phyloP scores from a whole-genome alignment of 2,329 filamentous ascomycete species.

The Alternaria gansuensis region DNA sequence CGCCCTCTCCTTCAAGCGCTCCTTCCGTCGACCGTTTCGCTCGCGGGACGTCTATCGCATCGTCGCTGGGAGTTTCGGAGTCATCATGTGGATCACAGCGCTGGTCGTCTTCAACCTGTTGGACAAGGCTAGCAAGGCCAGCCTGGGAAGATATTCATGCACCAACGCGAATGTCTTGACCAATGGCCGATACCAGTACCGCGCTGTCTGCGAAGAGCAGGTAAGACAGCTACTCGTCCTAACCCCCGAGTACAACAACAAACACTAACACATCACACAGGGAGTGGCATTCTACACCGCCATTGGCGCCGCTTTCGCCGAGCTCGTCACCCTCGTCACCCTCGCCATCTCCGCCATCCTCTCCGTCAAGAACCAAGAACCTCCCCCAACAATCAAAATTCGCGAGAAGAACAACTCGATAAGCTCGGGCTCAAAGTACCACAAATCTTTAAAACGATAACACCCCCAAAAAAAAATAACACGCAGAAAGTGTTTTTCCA shows the following conservation, averaged over 20 bases:
- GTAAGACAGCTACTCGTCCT: slow-evolving; percentile 25
- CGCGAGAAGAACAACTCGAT: slow-evolving; percentile 41
- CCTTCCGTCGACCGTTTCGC: slow-evolving; percentile 48
- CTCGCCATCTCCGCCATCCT: slow-evolving; percentile 44
- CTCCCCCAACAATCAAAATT: slow-evolving; percentile 36
- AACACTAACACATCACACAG: slow-evolving; percentile 35
- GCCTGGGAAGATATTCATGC: slow-evolving; percentile 50
- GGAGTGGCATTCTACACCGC: slow-evolving; percentile 51
- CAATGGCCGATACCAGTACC: slow-evolving; percentile 51
- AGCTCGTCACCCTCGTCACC: slow-evolving; percentile 45
- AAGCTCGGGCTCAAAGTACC: slow-evolving; percentile 32
- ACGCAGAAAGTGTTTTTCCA: slow-evolving; percentile 8
- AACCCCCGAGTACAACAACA: background rate
- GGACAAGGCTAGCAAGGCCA: slow-evolving; percentile 50
- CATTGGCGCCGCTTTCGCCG: slow-evolving; percentile 45
- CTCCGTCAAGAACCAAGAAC: slow-evolving; percentile 37
- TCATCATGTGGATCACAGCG: slow-evolving; percentile 47
- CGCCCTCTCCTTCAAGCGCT: slow-evolving; percentile 45
- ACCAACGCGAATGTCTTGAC: slow-evolving; percentile 46
- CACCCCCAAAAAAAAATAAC: slow-evolving; percentile 1
- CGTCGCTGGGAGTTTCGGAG: slow-evolving; percentile 46
- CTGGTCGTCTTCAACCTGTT: slow-evolving; percentile 47
- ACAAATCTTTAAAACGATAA: slow-evolving; percentile 29
- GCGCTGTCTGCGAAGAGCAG: slow-evolving; percentile 51
- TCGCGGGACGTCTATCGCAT: slow-evolving; percentile 49